Evolutionary conservation across 192 early-diverging fungal genomes (phyloP).

Genomic region (Linnemannia hyalina): DNA sequence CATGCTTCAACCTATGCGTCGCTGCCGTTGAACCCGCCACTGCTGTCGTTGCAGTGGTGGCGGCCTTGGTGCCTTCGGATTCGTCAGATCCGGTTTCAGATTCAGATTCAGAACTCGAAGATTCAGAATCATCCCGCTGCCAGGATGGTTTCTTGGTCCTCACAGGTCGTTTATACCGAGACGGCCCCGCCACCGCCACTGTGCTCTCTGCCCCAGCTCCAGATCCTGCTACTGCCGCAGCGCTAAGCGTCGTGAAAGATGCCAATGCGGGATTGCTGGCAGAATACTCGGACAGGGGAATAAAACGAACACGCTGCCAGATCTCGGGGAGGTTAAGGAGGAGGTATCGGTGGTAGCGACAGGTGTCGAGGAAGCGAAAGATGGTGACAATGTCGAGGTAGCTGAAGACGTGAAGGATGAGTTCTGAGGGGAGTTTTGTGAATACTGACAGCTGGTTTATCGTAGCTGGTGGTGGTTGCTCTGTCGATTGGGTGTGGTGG

Average conservation of each 20-base stretch:
- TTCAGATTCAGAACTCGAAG: constrained; percentile 6
- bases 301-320: constrained; percentile 59
- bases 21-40: not conserved
- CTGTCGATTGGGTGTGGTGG: not conserved
- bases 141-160: not conserved
- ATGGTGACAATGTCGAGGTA: constrained; percentile 62
- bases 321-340: constrained; percentile 54
- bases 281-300: constrained; percentile 40
- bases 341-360: constrained; percentile 54
- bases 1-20: constrained; percentile 26
- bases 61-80: not conserved
- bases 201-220: not conserved
- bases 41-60: not conserved
- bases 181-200: not conserved
- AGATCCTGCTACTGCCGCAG: not conserved
- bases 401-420: constrained; percentile 53
- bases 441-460: constrained; percentile 24
- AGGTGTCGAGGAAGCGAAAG: constrained; percentile 62
- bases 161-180: not conserved
- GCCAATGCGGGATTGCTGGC: not conserved
- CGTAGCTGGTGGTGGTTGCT: not conserved
- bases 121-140: not conserved
- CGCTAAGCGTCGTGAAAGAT: not conserved
- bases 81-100: not conserved
- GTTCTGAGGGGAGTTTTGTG: constrained; percentile 48